Base-by-base conservation (phyloP, 139 green algal genomes). In the Chlamydomonas schloesseri region DNA sequence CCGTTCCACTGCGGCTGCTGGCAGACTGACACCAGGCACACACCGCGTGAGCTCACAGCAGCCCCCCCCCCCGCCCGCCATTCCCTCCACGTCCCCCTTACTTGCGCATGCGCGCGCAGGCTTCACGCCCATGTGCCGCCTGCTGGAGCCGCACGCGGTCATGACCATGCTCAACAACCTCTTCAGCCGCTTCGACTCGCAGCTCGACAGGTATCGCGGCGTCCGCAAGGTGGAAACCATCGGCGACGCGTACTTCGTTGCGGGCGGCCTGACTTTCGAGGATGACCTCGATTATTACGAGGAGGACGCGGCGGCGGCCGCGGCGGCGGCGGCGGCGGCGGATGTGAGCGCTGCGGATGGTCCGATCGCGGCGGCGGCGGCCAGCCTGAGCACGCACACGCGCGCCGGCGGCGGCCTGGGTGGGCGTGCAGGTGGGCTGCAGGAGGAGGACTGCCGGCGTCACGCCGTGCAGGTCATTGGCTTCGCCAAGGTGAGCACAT, bases 131-230 rank as follows among this genome's bases (percentile, higher is more conserved):
- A 90, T 94, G 76, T 86, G 68, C 73, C 84, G 81, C 50, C 46
- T 84, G 53, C 73, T 93, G 24, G 34, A 73, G 60, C 89, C 91
- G 9, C 47, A 83, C 13, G 70, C 67, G 29, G 91, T 94, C 29
- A 91, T 94, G 89, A 34, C 64, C 11, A 88, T 92, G 57, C 87
- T 94, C 18, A 91, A 94, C 69, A 72, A 91, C n/a, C 76, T 94
- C 24, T 94, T 91, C 80, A 73, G 42, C 34, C 84, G 80, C 36
- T 93, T 94, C 65, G 91, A 94, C 71, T 36, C 46, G 13, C 65
- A 88, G 37, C 76, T 89, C 15, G 91, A 94, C 58, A 20, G 62
- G 50, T 86, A 72, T n/a, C n/a, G n/a, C 70, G n/a, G 37, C 31
- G 85, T 89, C 10, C 79, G 55, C 69, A 89, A 89, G 85, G 85